Conservation (phyloP, 768 basidiomycete genomes). For the Lentinula raphanica region DNA sequence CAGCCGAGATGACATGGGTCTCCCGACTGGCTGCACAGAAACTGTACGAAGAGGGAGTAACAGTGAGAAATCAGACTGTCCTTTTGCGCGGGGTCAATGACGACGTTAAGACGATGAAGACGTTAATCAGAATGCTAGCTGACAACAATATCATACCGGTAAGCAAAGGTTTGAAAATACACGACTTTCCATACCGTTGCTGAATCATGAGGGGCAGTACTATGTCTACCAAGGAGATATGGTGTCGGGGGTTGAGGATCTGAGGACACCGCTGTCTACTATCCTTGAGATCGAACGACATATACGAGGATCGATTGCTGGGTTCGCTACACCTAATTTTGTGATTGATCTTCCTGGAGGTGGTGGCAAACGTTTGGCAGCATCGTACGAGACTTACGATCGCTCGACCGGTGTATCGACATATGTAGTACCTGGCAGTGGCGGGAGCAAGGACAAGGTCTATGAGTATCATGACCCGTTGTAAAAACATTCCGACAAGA, state of each 20-base stretch:
- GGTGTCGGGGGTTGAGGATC: conserved; percentile 16
- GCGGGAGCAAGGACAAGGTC: neutral
- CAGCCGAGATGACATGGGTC: conserved; percentile 16
- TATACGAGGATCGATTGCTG: conserved; percentile 14
- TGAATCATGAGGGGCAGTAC: conserved; percentile 7
- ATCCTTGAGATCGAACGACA: conserved; percentile 14
- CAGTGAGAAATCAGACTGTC: neutral
- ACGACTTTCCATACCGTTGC: neutral
- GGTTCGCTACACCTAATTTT: conserved; percentile 16
- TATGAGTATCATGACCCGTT: neutral
- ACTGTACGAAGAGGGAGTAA: neutral
- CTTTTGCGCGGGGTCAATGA: neutral
- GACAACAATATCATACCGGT: neutral
- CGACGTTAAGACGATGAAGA: neutral
- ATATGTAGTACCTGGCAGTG: neutral
- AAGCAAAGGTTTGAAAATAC: neutral
- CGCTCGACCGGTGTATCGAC: conserved; percentile 1
- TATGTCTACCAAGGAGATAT: conserved; percentile 19
- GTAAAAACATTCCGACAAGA: neutral
- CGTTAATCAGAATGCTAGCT: neutral
- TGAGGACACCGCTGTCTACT: conserved; percentile 16
- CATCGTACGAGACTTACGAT: conserved; percentile 15
- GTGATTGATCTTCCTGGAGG: conserved; percentile 17
- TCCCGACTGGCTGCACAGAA: conserved; percentile 4
- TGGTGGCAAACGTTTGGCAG: conserved; percentile 15